These are phyloP conservation scores for Knoxia roxburghii DNA, from an alignment of 257 asterid species.

Conservation along the genomic window DNA sequence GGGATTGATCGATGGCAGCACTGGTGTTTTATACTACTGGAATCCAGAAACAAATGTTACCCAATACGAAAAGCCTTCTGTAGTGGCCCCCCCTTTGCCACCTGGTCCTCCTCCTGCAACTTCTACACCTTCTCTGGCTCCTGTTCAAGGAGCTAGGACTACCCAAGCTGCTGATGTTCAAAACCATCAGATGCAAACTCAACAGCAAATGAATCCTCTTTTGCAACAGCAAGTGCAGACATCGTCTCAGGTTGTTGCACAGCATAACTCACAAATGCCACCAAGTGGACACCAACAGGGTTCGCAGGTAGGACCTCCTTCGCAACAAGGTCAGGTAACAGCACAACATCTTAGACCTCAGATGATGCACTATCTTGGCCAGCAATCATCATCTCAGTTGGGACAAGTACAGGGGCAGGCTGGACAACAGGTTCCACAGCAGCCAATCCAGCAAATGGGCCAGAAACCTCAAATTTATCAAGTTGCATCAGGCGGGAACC, in stretches of 20 bases:
- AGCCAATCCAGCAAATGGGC: slow-evolving; percentile 44
- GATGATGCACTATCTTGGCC: slow-evolving; percentile 50
- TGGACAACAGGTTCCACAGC: slow-evolving; percentile 45
- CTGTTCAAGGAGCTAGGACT: slow-evolving; percentile 53
- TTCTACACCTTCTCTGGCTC: slow-evolving; percentile 56
- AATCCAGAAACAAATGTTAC: slow-evolving; percentile 87
- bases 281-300: slow-evolving; percentile 46
- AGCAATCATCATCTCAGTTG: slow-evolving; percentile 39
- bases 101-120: slow-evolving; percentile 59
- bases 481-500: slow-evolving; percentile 45
- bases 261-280: slow-evolving; percentile 42
- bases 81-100: slow-evolving; percentile 64
- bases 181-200: slow-evolving; percentile 29
- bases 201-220: slow-evolving; percentile 26
- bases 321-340: slow-evolving; percentile 41
- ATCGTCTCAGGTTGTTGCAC: slow-evolving; percentile 17
- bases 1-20: slow-evolving; percentile 79
- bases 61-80: slow-evolving; percentile 73
- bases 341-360: slow-evolving; percentile 44
- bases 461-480: slow-evolving; percentile 50
- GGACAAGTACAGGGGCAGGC: slow-evolving; percentile 40
- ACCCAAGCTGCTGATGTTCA: slow-evolving; percentile 45
- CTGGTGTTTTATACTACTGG: slow-evolving; percentile 72
- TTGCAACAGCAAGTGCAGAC: slow-evolving; percentile 42
- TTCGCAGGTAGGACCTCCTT: slow-evolving; percentile 38